Base-by-base conservation (phyloP, 1,284 basidiomycete species). In the Uromyces viciae-fabae region DNA sequence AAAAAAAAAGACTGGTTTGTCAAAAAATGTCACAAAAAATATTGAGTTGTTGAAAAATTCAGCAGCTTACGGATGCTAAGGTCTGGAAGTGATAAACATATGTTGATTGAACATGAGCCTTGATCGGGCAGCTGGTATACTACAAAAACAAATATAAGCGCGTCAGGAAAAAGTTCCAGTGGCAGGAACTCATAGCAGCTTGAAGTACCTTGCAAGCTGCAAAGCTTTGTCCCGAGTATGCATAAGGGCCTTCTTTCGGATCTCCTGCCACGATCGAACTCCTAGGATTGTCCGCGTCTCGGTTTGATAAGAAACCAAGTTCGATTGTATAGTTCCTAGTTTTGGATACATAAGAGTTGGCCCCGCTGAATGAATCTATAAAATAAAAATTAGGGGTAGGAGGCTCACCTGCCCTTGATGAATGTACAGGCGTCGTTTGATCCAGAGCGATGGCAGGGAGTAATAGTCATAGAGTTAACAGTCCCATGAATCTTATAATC, bases 151-250 rank as follows among this genome's bases (percentile, higher is more conserved):
- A 42, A 36, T 5, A 19, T 22, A 66, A 9, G 36, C 25, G 64
- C 38, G 40, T 52, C 33, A 14, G 28, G 36, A 42, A 17, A 36
- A 38, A 46, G 11, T 15, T 5, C 7, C 11, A 3, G 68, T 38
- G 0, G 31, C 42, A 33, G 36, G 11, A 7, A 33, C 2, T 17
- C 25, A 52, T 2, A 11, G 68, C 5, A 46, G 19, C 17, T 31
- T 19, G 28, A 69, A 33, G 19, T 28, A 80, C 77, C 52, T 69
- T 68, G 66, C 77, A 80, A 1, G 77, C 77, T 0, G 36, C 69
- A 31, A 80, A 80, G 56, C 77, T 80, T 43, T 80, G 77, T 52
- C 77, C 77, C 14, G 77, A 80, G 56, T 80, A 80, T 9, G 77
- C 77, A 42, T 80, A 80, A 7, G 68, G 38, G 1, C 73, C 73